phyloP scores from a whole-genome alignment of 345 rosid species.

The Aquilaria malaccensis region DNA sequence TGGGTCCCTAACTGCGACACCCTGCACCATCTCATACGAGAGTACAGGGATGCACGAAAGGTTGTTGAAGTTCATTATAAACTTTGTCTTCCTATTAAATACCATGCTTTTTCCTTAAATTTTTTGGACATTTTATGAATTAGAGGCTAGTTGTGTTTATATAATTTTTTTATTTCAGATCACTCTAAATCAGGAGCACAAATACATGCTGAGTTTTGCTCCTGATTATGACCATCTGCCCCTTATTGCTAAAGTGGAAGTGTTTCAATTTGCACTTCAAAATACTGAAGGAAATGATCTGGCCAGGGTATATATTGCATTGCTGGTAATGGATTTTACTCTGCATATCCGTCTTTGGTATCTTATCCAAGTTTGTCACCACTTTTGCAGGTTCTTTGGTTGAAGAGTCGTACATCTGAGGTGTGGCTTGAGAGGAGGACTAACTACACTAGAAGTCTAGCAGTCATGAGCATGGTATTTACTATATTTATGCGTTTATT shows the following conservation, averaged over 20 bases:
- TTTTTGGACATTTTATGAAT: background rate
- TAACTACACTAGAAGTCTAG: conserved; percentile 94
- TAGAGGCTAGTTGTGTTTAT: background rate
- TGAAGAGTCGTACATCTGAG: conserved; percentile 97
- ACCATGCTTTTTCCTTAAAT: background rate
- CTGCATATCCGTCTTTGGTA: conserved; percentile 7
- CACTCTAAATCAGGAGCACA: conserved; percentile 88
- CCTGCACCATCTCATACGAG: conserved; percentile 84
- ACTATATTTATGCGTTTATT: conserved; percentile 10
- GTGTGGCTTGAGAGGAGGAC: conserved; percentile 99
- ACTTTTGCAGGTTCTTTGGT: conserved; percentile 81
- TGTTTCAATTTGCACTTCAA: conserved; percentile 77
- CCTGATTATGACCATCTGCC: conserved; percentile 94
- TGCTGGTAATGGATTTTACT: too few relatives aligned
- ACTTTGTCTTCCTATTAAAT: conserved; percentile 3
- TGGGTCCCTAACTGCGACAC: conserved; percentile 99
- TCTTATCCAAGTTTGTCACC: conserved; percentile 3
- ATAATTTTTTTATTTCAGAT: conserved; percentile 46
- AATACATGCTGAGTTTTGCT: conserved; percentile 83
- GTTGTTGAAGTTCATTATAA: conserved; percentile 30
- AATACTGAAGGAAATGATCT: conserved; percentile 97
- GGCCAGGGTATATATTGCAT: conserved; percentile 49
- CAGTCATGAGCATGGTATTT: conserved; percentile 99
- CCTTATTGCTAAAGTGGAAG: conserved; percentile 89
- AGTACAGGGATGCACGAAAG: conserved; percentile 92